Evolutionary conservation across 2,329 filamentous ascomycete genomes (phyloP), one percentile per base, ranked within the genome.

Genomic region (Cytospora piceae): DNA sequence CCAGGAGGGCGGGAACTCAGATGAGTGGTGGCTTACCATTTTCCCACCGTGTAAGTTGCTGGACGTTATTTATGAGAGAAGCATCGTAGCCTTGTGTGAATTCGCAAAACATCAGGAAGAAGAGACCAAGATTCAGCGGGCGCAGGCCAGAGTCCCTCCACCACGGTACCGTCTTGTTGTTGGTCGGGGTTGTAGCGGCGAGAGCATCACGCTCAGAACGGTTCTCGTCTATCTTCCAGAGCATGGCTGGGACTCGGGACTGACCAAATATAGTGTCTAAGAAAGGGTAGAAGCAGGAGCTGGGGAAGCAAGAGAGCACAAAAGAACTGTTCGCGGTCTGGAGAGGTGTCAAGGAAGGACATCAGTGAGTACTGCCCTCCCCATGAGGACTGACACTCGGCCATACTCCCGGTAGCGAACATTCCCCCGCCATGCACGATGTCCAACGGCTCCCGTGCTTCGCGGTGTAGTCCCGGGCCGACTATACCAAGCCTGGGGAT

Each of bases 171-270:
- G 46, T 49, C n/a, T 49, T 49, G n/a, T 24, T 49, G 46, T 49
- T 49, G n/a, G 46, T 49, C 22, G 46, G 46, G 22, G 46, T 49
- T 22, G 46, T 49, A n/a, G 46, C 46, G 22, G 46, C 46, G 22
- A 49, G 46, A 49, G 46, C 46, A 49, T 49, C 46, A 49, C 46
- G 46, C 46, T 49, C 46, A 49, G 46, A 22, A 14, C 46, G 46
- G 22, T 49, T 49, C n/a, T 49, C n/a, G 11, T 24, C 46, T 22
- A 14, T 24, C 1, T 49, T 49, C 46, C 46, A 49, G n/a, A 24
- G 46, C 46, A 49, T 49, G 46, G 11, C 46, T 22, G 46, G n/a
- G 46, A 49, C 46, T 49, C 46, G 11, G n/a, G 46, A 20, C 22
- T 49, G 46, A 12, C 12, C 46, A 49, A 20, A 9, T 24, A 49